Base-by-base conservation (phyloP, 2,329 filamentous ascomycete genomes). In the Curvularia eragrostidis region DNA sequence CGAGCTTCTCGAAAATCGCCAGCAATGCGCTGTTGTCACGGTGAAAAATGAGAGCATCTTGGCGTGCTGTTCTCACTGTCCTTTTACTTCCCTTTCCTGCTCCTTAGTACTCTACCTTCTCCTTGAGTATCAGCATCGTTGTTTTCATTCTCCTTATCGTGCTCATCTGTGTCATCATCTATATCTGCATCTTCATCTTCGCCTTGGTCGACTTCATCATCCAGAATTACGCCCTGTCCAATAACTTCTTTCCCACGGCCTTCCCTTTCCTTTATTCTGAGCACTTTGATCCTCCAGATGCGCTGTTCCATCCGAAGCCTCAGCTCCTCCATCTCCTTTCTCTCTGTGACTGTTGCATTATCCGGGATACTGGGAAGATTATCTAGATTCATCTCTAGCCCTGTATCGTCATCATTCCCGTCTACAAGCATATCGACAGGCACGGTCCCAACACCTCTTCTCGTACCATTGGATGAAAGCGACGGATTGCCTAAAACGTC, bases 231-330 rank as follows among this genome's bases (percentile, higher is more conserved):
- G 1, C 9, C 23, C 18, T 28, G 23, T 39, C 47, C 49, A 5
- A 43, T 21, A 8, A 52, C 21, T 8, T 52, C 50, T 23, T 52
- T n/a, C 30, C 50, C 32, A 21, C 8, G 13, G 9, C 43, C 43
- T 39, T 54, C 28, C 23, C 50, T 36, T 19, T 57, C 50, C 13
- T 36, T 48, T 9, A 57, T 57, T 18, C 38, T 54, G 4, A 57
- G 15, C 1, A 57, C 38, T 28, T 44, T 57, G 4, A 57, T 57
- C 1, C 50, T 53, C 54, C 54, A 57, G 21, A 57, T 47, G 10
- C 54, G 50, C 8, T 48, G 50, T 51, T 57, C 54, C 43, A 57
- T 54, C 18, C 43, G 46, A 6, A 57, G 32, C 15, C 44, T 57
- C 4, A 57, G 8, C 19, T 57, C 54, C 28, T 57, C 54, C 39